Evolutionary conservation across 345 rosid species (phyloP), one percentile per base, ranked within the genome.

Genomic region (Psidium friedrichsthalianum): DNA sequence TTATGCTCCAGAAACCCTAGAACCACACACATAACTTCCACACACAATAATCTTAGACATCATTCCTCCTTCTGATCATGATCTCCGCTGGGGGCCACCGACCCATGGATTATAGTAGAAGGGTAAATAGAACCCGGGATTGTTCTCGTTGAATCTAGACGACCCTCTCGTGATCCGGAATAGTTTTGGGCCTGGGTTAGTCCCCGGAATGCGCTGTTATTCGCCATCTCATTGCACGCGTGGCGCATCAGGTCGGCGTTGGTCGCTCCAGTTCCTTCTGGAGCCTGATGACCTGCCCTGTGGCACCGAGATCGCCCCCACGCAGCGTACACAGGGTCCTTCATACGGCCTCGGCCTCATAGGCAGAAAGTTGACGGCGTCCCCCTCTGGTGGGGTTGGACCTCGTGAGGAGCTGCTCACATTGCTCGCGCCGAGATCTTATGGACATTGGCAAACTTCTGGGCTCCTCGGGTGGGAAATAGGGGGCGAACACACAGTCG

Each of bases 391-490:
- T 90, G 90, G 22, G 94, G 94, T 9, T 52, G 84, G 3, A 92
- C 91, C 51, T 92, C 94, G 40, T 89, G 44, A 92, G 88, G 51
- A 92, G 91, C 84, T 92, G 83, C 92, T 89, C 64, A 90, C 94
- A 25, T 92, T 92, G 89, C 94, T 92, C 21, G 94, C 94, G 12
- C 94, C 94, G 64, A 92, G 36, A 92, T 90, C 86, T 92, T 92
- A 90, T 92, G 94, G 51, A 92, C 94, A 82, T 90, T 91, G 40
- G 90, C 91, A 54, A 92, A 92, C 82, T 92, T 92, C 81, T 92
- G 94, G 94, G 93, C 82, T 92, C 94, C 81, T 92, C 94, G 13
- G 94, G 92, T 25, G 94, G 94, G 86, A 92, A 92, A 76, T 92
- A 92, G 0, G 94, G 94, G 54, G 94, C 92, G 74, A 92, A 92